Conservation (phyloP, 352 stramenopile species). For the Globisporangium cystogenes region DNA sequence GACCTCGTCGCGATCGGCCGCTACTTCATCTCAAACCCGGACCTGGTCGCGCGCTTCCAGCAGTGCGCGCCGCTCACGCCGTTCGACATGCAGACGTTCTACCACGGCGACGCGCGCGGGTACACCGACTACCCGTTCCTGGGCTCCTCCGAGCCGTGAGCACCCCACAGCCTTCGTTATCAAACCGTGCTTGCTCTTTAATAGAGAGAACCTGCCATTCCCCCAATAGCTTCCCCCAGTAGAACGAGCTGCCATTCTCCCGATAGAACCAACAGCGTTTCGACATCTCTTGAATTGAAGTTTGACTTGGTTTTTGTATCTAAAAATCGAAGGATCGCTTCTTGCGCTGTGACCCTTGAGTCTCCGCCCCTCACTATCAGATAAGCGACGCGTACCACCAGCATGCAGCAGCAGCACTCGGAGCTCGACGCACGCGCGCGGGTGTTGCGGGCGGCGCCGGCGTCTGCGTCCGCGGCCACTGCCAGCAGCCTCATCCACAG, state of each 20-base stretch:
- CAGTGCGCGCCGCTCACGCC: conserved; percentile 18
- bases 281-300: too few species aligned
- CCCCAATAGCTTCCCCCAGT: too few species aligned
- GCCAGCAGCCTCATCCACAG: background rate
- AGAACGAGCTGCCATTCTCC: too few species aligned
- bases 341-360: background rate
- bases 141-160: too few species aligned
- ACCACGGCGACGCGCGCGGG: conserved; percentile 13
- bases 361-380: background rate
- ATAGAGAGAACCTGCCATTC: too few species aligned
- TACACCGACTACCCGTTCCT: conserved; percentile 25
- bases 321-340: background rate
- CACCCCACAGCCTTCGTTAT: too few species aligned
- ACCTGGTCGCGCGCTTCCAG: conserved; percentile 25
- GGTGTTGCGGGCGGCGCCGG: conserved; percentile 2
- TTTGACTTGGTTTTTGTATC: background rate
- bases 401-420: conserved; percentile 2
- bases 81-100: conserved; percentile 20
- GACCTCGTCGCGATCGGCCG: too few species aligned
- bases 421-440: conserved; percentile 8
- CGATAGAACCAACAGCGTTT: too few species aligned
- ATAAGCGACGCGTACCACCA: background rate
- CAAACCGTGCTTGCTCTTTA: too few species aligned
- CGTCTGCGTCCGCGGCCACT: conserved; percentile 1
- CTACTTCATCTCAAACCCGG: conserved; percentile 52